Evolutionary conservation across 345 rosid species (phyloP).

Genomic region (Hibiscus tridactylites): DNA sequence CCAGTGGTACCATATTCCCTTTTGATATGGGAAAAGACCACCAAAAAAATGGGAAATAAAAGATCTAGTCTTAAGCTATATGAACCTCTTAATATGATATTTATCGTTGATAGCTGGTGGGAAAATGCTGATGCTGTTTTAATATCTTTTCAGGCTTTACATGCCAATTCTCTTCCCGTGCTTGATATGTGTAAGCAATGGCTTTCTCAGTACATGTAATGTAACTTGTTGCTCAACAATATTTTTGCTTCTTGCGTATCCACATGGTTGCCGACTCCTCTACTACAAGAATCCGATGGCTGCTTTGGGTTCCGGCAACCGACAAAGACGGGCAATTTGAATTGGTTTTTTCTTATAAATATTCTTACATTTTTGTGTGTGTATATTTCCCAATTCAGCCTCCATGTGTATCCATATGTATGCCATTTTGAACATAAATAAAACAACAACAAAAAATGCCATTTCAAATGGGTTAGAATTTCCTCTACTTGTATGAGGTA

Average conservation of each 20-base stretch:
- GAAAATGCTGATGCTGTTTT: background rate
- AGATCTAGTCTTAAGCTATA: too few species aligned
- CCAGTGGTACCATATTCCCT: background rate
- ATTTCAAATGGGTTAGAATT: too few species aligned
- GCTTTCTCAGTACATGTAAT: constrained; percentile 79
- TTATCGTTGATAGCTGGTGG: background rate
- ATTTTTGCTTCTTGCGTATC: background rate
- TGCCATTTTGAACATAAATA: too few species aligned
- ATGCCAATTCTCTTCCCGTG: constrained; percentile 87
- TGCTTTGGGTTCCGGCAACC: too few species aligned
- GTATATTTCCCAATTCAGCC: background rate
- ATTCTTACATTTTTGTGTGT: background rate
- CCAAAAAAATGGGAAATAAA: too few species aligned
- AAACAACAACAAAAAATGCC: too few species aligned
- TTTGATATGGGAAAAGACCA: too few species aligned
- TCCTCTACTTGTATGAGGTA: too few species aligned
- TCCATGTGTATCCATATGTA: too few species aligned
- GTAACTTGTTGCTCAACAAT: background rate
- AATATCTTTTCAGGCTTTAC: constrained; percentile 50
- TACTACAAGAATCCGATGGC: background rate
- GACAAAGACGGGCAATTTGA: background rate
- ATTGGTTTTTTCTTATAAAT: background rate
- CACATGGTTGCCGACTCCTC: background rate
- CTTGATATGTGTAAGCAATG: constrained; percentile 97
- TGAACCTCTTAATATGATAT: background rate